Percentiles rank a stretch among this genome's conserved stretches.
Evolutionary conservation across 2,329 filamentous ascomycete genomes (phyloP).

Genomic region (Raffaelea ambrosiae): DNA sequence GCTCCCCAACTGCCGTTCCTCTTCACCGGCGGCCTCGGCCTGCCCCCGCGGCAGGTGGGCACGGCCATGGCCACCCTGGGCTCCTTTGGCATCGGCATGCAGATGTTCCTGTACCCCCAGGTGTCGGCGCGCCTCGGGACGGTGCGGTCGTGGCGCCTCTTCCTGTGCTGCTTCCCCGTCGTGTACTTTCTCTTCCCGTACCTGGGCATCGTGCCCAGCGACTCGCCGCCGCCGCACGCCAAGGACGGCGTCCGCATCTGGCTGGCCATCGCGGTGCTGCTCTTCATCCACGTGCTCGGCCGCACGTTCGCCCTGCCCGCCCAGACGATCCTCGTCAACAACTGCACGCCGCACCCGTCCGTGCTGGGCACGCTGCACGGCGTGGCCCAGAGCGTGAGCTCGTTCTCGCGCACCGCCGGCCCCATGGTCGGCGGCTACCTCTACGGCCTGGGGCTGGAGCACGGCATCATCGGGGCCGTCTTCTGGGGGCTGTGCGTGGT

Average conservation of each 20-base stretch:
- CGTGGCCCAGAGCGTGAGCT: slow-evolving; percentile 48
- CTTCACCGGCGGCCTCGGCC: slow-evolving; percentile 69
- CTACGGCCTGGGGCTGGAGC: slow-evolving; percentile 49
- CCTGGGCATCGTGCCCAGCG: slow-evolving; percentile 57
- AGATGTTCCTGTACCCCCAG: slow-evolving; percentile 62
- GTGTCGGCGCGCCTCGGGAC: slow-evolving; percentile 61
- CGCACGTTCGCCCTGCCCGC: slow-evolving; percentile 59
- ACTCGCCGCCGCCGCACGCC: slow-evolving; percentile 37
- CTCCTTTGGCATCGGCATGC: slow-evolving; percentile 63
- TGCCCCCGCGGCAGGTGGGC: slow-evolving; percentile 64
- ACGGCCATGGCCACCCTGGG: slow-evolving; percentile 71
- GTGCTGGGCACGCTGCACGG: slow-evolving; percentile 51
- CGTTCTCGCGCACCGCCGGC: slow-evolving; percentile 49
- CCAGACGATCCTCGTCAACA: slow-evolving; percentile 52
- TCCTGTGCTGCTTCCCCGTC: slow-evolving; percentile 60
- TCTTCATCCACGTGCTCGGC: slow-evolving; percentile 61
- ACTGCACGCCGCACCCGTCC: slow-evolving; percentile 48
- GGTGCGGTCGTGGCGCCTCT: slow-evolving; percentile 58
- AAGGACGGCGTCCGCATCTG: slow-evolving; percentile 52
- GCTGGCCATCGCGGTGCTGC: slow-evolving; percentile 53
- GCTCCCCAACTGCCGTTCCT: slow-evolving; percentile 40
- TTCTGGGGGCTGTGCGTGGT: slow-evolving; percentile 48
- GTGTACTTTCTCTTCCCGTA: slow-evolving; percentile 64
- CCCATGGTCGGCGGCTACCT: slow-evolving; percentile 52
- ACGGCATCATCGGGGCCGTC: slow-evolving; percentile 48